These are phyloP conservation scores for Syncephalastrum monosporum DNA, from an alignment of 371 early-diverging fungal species.

Conservation along the genomic window DNA sequence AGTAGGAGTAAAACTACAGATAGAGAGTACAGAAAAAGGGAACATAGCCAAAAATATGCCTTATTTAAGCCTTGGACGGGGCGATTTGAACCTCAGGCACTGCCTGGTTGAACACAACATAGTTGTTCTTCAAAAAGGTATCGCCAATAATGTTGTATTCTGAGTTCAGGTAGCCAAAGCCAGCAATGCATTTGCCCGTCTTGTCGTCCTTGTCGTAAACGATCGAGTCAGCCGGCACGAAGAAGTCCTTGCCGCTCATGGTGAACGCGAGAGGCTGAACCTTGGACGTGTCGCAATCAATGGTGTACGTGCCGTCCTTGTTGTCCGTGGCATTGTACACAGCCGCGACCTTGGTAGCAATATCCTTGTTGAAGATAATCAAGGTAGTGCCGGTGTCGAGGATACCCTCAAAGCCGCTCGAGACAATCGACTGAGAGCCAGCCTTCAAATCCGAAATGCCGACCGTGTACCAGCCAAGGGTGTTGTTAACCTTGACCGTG, in stretches of 20 bases:
- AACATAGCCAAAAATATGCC: too few relatives aligned
- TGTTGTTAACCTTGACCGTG: constrained; percentile 37
- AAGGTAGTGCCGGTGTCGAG: constrained; percentile 33
- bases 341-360: constrained; percentile 17
- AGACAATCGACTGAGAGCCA: neutral
- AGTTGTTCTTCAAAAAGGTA: constrained; percentile 50
- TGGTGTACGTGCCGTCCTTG: constrained; percentile 27
- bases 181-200: constrained; percentile 17
- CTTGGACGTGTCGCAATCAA: constrained; percentile 26
- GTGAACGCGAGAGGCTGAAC: constrained; percentile 18
- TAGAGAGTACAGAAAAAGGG: too few relatives aligned
- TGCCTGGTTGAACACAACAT: constrained; percentile 26
- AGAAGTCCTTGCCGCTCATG: constrained; percentile 20
- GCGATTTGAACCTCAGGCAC: constrained; percentile 28
- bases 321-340: constrained; percentile 20
- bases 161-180: constrained; percentile 28
- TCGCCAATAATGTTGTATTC: constrained; percentile 36
- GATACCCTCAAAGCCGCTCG: constrained; percentile 18
- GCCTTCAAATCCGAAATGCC: constrained; percentile 1
- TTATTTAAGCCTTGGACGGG: constrained; percentile 17
- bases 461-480: constrained; percentile 16
- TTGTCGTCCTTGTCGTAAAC: constrained; percentile 16
- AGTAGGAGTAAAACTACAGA: too few relatives aligned
- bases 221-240: constrained; percentile 22
- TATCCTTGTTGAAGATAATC: constrained; percentile 17